A percentile compares a stretch with the other conserved stretches of the same genome.
Conservation (phyloP, 176 grass and related monocot species). For the Aechmea fasciata region DNA sequence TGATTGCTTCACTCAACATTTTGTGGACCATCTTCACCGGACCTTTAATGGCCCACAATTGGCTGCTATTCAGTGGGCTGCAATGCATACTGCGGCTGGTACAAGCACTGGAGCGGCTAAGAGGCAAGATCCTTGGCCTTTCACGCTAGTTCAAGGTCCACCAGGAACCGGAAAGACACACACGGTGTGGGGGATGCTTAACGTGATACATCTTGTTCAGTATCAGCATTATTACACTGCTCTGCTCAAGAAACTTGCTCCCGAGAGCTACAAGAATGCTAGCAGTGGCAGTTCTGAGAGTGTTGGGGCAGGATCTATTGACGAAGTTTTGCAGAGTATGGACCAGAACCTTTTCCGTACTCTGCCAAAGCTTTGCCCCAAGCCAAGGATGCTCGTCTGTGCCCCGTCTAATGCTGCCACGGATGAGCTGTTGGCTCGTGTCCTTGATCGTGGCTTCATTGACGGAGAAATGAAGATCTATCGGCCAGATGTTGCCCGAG, state of each 20-base stretch:
- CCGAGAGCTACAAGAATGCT: conserved; percentile 94
- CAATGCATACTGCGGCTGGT: conserved; percentile 95
- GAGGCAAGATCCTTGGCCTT: conserved; percentile 98
- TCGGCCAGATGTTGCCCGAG: conserved; percentile 96
- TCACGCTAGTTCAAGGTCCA: conserved; percentile 95
- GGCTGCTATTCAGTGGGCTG: conserved; percentile 99
- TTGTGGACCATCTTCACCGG: conserved; percentile 69
- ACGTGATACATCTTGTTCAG: conserved; percentile 99
- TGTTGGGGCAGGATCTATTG: conserved; percentile 73
- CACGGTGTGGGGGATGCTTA: conserved; percentile 98
- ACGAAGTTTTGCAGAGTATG: conserved; percentile 97
- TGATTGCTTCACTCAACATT: conserved; percentile 92
- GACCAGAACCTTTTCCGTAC: conserved; percentile 91
- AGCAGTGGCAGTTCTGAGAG: conserved; percentile 42
- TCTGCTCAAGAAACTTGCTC: conserved; percentile 94
- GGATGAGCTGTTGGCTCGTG: conserved; percentile 87
- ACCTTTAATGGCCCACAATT: conserved; percentile 85
- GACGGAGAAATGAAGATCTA: conserved; percentile 99
- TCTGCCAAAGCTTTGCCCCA: conserved; percentile 95
- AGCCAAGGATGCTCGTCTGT: conserved; percentile 96
- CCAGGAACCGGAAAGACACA: conserved; percentile 98
- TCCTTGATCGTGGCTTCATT: conserved; percentile 96
- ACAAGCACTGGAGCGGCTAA: conserved; percentile 65
- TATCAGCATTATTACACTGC: conserved; percentile 99
- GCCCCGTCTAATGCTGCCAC: conserved; percentile 97